phyloP scores from a whole-genome alignment of 352 stramenopile genomes.

The Pseudoperonospora humuli region DNA sequence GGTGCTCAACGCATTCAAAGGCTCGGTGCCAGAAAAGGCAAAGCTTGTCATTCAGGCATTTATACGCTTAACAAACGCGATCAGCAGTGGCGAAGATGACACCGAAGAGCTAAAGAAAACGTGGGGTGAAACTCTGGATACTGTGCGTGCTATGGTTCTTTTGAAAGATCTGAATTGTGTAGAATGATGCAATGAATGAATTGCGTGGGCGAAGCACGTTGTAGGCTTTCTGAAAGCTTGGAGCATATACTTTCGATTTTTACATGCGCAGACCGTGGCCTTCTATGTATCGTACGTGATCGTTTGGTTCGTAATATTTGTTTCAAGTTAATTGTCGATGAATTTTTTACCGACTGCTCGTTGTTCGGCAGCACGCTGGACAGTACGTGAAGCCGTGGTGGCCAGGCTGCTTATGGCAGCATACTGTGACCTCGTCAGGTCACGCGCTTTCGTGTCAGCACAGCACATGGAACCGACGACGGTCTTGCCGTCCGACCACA shows the following conservation, averaged over 20 bases:
- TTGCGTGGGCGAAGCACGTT: not conserved
- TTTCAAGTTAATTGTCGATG: conserved; percentile 8
- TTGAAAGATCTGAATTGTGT: conserved; percentile 32
- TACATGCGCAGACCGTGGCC: conserved; percentile 2
- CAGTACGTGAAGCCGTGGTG: conserved; percentile 40
- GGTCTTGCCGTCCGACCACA: conserved; percentile 36
- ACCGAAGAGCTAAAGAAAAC: conserved; percentile 7
- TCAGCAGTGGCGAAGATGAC: conserved; percentile 8
- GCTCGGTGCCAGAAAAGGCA: conserved; percentile 28
- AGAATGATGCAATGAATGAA: conserved; percentile 12
- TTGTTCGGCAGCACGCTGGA: conserved; percentile 23
- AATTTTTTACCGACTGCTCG: conserved; percentile 15
- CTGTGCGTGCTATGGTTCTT: conserved; percentile 25
- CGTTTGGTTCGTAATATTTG: conserved; percentile 14
- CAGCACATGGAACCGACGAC: conserved; percentile 62
- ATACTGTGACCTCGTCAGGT: conserved; percentile 55
- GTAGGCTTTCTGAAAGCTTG: conserved; percentile 2
- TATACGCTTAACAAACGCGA: conserved; percentile 6
- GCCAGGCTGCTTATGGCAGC: conserved; percentile 41
- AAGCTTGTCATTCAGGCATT: conserved; percentile 25
- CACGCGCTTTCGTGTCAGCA: conserved; percentile 35
- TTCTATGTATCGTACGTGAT: conserved; percentile 1
- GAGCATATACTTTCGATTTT: conserved; percentile 9
- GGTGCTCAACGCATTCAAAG: conserved; percentile 37
- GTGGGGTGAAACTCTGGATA: conserved; percentile 23